Conservation (phyloP, 805 yeast species). For the Nakazawaea laoshanensis region DNA sequence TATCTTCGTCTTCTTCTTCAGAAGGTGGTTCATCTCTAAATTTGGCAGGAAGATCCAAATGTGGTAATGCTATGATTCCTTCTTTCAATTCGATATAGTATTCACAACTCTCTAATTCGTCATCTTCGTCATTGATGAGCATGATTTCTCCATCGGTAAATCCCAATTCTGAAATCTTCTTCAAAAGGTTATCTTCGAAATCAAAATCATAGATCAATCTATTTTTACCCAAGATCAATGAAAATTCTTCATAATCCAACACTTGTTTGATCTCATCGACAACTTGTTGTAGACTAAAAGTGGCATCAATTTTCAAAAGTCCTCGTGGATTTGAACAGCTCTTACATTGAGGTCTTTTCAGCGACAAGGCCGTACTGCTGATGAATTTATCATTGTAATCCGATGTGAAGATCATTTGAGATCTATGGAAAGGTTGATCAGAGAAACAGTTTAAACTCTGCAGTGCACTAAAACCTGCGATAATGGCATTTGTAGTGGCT, state of each 20-base stretch:
- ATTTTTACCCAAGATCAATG: conserved; percentile 50
- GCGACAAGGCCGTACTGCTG: conserved; percentile 49
- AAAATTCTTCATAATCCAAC: conserved; percentile 51
- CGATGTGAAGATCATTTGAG: conserved; percentile 43
- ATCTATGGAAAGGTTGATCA: conserved; percentile 22
- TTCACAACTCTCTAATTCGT: conserved; percentile 52
- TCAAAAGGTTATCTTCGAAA: conserved; percentile 67
- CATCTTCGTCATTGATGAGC: conserved; percentile 76
- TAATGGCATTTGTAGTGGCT: conserved; percentile 94
- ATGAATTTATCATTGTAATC: conserved; percentile 53
- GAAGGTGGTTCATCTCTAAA: background rate
- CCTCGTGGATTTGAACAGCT: conserved; percentile 55
- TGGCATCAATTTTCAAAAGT: conserved; percentile 27
- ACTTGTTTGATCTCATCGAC: conserved; percentile 37
- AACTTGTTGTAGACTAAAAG: conserved; percentile 38
- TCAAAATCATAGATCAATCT: conserved; percentile 76
- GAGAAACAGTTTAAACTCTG: conserved; percentile 52
- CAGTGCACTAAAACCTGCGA: conserved; percentile 81
- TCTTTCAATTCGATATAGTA: conserved; percentile 33
- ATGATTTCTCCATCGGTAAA: conserved; percentile 54
- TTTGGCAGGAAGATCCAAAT: conserved; percentile 17
- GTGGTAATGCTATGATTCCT: conserved; percentile 20
- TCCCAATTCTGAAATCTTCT: conserved; percentile 42
- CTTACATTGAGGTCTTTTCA: conserved; percentile 66
- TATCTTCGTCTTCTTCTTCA: conserved; percentile 10